phyloP scores from a whole-genome alignment of 306 rosid genomes.

The Vigna trinervia region DNA sequence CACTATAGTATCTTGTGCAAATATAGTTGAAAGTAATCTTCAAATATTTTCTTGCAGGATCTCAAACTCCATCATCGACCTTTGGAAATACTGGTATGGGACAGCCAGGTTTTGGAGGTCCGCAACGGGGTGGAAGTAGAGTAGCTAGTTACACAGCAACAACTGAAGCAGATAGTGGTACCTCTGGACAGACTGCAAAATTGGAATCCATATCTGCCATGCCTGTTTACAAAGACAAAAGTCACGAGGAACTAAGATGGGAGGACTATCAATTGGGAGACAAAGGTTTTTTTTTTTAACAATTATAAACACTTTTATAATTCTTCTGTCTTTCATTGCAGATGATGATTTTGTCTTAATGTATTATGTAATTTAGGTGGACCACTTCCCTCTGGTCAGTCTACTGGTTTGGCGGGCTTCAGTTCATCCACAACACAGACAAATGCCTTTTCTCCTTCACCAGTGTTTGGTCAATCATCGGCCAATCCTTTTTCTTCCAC shows the following conservation, averaged over 20 bases:
- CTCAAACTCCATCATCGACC: conserved; percentile 67
- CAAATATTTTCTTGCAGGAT: conserved; percentile 55
- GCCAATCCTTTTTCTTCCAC: conserved; percentile 67
- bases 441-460: conserved; percentile 61
- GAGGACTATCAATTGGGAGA: conserved; percentile 96
- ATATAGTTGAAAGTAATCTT: conserved; percentile 25
- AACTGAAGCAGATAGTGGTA: conserved; percentile 72
- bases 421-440: conserved; percentile 59
- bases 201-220: conserved; percentile 96
- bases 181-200: conserved; percentile 66
- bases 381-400: conserved; percentile 68
- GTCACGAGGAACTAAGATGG: conserved; percentile 98
- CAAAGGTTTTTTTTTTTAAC: conserved; percentile 59
- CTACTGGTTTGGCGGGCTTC: conserved; percentile 64
- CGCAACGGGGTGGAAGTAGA: conserved; percentile 91
- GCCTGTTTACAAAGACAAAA: conserved; percentile 86
- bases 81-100: conserved; percentile 72
- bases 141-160: conserved; percentile 73
- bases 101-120: conserved; percentile 77
- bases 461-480: conserved; percentile 68
- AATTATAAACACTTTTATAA: not conserved
- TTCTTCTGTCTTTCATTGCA: conserved; percentile 9
- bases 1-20: conserved; percentile 14
- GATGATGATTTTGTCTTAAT: conserved; percentile 24
- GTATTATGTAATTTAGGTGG: conserved; percentile 67